Evolutionary conservation across 2,329 filamentous ascomycete species (phyloP).

Genomic region (Cladorrhinum sp.): DNA sequence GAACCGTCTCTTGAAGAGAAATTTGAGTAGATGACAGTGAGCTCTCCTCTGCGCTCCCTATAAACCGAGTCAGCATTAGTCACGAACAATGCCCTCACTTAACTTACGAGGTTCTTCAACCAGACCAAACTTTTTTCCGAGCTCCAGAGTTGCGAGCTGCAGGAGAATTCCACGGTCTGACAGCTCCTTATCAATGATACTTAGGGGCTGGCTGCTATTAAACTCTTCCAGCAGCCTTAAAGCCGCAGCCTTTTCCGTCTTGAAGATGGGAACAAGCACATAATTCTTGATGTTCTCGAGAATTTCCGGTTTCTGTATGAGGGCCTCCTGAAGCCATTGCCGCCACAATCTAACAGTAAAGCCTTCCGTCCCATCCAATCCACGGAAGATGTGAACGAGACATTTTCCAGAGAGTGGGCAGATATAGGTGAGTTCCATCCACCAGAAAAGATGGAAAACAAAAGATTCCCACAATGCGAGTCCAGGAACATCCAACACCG

Average conservation of each 20-base stretch:
- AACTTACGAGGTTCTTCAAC: conserved; percentile 63
- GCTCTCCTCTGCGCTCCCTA: conserved; percentile 11
- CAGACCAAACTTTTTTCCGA: conserved; percentile 67
- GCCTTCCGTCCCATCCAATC: conserved; percentile 37
- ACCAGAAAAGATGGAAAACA: conserved; percentile 40
- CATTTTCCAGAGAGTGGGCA: conserved; percentile 61
- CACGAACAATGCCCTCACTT: conserved; percentile 9
- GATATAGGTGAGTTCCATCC: conserved; percentile 55
- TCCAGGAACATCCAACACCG: conserved; percentile 25
- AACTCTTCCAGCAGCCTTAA: conserved; percentile 55
- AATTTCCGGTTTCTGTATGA: conserved; percentile 48
- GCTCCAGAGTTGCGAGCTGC: conserved; percentile 65
- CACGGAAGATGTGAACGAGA: conserved; percentile 55
- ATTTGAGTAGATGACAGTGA: conserved; percentile 29
- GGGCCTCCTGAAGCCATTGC: conserved; percentile 51
- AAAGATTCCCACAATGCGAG: conserved; percentile 32
- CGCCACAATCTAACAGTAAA: conserved; percentile 51
- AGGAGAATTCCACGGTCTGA: conserved; percentile 34
- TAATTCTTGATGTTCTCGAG: conserved; percentile 64
- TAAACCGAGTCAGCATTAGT: conserved; percentile 8
- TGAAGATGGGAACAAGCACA: conserved; percentile 61
- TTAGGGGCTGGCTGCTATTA: conserved; percentile 43
- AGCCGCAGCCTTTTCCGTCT: conserved; percentile 51
- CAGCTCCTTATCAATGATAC: conserved; percentile 12
- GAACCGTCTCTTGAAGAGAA: conserved; percentile 39